phyloP scores from a whole-genome alignment of 768 basidiomycete species.

The Wakefieldia striispora region DNA sequence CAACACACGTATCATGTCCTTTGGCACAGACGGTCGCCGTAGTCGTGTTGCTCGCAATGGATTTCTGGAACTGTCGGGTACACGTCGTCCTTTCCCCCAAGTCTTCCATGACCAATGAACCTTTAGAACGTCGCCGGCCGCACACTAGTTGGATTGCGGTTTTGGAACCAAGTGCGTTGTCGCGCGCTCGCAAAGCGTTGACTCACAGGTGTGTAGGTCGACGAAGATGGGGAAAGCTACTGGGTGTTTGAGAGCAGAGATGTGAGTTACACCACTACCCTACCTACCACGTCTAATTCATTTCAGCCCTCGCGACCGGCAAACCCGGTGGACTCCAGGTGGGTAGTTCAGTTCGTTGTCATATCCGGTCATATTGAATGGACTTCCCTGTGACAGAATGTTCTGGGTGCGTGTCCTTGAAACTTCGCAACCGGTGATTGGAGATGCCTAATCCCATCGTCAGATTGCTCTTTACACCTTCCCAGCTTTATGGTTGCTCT shows the following conservation, averaged over 20 bases:
- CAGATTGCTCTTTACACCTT: slow-evolving; percentile 89
- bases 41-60: slow-evolving; percentile 91
- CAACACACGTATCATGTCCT: background rate
- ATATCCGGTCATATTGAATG: slow-evolving; percentile 6
- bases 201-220: slow-evolving; percentile 53
- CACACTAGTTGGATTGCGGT: slow-evolving; percentile 90
- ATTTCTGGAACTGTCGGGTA: slow-evolving; percentile 98
- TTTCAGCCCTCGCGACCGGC: slow-evolving; percentile 80
- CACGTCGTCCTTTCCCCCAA: slow-evolving; percentile 15
- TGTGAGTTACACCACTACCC: slow-evolving; percentile 46
- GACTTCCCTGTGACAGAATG: slow-evolving; percentile 55
- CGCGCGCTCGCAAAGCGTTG: background rate
- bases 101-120: slow-evolving; percentile 2
- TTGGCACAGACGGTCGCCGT: slow-evolving; percentile 74
- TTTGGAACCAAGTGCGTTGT: slow-evolving; percentile 85
- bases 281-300: slow-evolving; percentile 9
- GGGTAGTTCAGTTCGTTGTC: slow-evolving; percentile 26
- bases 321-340: slow-evolving; percentile 87
- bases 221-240: slow-evolving; percentile 92
- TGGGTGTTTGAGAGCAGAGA: slow-evolving; percentile 99
- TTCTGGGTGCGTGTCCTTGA: slow-evolving; percentile 67
- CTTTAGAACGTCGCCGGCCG: slow-evolving; percentile 88
- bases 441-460: slow-evolving; percentile 13
- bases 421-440: slow-evolving; percentile 8
- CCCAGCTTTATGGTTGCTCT: slow-evolving; percentile 82